These are phyloP conservation scores for Boletus sp. DNA, from an alignment of 768 basidiomycete genomes.

Conservation along the genomic window DNA sequence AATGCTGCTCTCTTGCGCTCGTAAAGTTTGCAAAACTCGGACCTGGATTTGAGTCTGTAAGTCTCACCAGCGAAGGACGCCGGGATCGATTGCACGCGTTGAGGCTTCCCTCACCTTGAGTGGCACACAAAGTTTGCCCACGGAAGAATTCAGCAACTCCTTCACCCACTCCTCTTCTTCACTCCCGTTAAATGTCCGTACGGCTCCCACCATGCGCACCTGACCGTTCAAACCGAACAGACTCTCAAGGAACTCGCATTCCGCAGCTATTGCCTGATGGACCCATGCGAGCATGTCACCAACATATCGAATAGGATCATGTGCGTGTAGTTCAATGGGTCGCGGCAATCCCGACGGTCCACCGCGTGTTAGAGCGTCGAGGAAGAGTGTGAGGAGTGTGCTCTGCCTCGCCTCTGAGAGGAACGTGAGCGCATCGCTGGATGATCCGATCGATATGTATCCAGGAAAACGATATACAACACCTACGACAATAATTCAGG, in stretches of 20 bases:
- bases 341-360: slow-evolving; percentile 82
- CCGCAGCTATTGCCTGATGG: slow-evolving; percentile 92
- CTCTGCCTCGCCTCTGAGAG: slow-evolving; percentile 83
- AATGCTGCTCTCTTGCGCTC: slow-evolving; percentile 91
- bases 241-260: slow-evolving; percentile 89
- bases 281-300: slow-evolving; percentile 99
- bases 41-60: slow-evolving; percentile 42
- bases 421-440: slow-evolving; percentile 69
- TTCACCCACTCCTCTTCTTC: slow-evolving; percentile 80
- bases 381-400: slow-evolving; percentile 77
- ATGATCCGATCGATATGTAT: neutral
- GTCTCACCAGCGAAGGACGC: neutral
- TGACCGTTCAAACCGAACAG: slow-evolving; percentile 66
- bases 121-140: slow-evolving; percentile 85
- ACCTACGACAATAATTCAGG: slow-evolving; percentile 62
- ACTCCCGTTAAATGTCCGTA: slow-evolving; percentile 49
- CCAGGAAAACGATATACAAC: neutral
- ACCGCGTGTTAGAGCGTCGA: slow-evolving; percentile 85
- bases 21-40: slow-evolving; percentile 90
- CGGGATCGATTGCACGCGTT: neutral
- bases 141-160: slow-evolving; percentile 76
- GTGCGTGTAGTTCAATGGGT: slow-evolving; percentile 96
- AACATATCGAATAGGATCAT: slow-evolving; percentile 94
- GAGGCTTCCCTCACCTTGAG: slow-evolving; percentile 57
- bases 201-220: slow-evolving; percentile 71